Evolutionary conservation across 192 early-diverging fungal genomes (phyloP).

Genomic region (Spizellomyces punctatus): DNA sequence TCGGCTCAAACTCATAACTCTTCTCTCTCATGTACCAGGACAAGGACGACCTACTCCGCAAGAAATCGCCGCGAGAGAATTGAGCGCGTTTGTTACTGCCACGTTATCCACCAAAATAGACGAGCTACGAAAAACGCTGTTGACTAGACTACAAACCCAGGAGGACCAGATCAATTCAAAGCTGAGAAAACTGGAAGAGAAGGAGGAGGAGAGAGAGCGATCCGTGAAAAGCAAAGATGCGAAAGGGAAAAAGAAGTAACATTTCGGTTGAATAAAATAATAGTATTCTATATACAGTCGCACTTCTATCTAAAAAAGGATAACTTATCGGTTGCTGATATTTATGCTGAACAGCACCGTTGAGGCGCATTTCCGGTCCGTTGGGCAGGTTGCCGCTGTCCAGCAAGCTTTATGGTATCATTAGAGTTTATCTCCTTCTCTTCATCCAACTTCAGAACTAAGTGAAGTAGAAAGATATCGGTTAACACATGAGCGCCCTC

Average conservation of each 20-base stretch:
- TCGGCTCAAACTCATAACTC: no score
- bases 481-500: neutral
- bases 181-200: slow-evolving; percentile 44
- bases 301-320: neutral
- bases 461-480: neutral
- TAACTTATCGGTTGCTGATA: neutral
- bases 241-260: slow-evolving; percentile 23
- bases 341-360: slow-evolving; percentile 25
- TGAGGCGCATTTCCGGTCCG: slow-evolving; percentile 14
- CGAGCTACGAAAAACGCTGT: slow-evolving; percentile 46
- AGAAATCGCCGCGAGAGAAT: slow-evolving; percentile 46
- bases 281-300: slow-evolving; percentile 3
- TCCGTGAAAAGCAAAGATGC: slow-evolving; percentile 20
- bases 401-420: slow-evolving; percentile 24
- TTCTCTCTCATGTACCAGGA: no score
- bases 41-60: slow-evolving; percentile 15
- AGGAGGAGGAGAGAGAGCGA: slow-evolving; percentile 33
- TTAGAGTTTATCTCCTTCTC: slow-evolving; percentile 34
- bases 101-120: slow-evolving; percentile 46
- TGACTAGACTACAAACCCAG: slow-evolving; percentile 41
- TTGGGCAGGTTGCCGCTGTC: slow-evolving; percentile 20
- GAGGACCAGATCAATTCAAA: slow-evolving; percentile 37
- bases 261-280: neutral
- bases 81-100: slow-evolving; percentile 36
- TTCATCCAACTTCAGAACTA: slow-evolving; percentile 18